A percentile compares a stretch with the other conserved stretches of the same genome.
Evolutionary conservation across 2,329 filamentous ascomycete genomes (phyloP).

Genomic region (Fusarium sp.): DNA sequence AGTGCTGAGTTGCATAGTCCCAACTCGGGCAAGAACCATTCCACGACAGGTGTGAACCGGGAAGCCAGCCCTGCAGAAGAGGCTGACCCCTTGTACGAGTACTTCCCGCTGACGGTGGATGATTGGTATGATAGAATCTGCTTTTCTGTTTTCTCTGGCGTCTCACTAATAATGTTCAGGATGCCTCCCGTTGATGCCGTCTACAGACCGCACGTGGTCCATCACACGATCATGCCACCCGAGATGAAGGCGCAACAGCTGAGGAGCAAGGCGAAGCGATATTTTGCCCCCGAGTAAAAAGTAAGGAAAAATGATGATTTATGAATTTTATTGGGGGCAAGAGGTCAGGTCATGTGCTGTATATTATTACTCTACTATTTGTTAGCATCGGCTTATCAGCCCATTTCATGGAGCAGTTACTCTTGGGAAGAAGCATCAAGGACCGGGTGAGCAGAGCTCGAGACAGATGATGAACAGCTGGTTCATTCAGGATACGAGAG

Average conservation of each 20-base stretch:
- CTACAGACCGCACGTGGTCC: slow-evolving; percentile 92
- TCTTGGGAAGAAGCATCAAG: slow-evolving; percentile 15
- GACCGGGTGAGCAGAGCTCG: slow-evolving; percentile 9
- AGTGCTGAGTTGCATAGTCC: slow-evolving; percentile 65
- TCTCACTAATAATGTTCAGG: slow-evolving; percentile 54
- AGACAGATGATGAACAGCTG: slow-evolving; percentile 6
- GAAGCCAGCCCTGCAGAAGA: slow-evolving; percentile 78
- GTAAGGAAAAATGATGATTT: slow-evolving; percentile 33
- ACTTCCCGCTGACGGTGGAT: slow-evolving; percentile 90
- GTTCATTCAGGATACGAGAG: slow-evolving; percentile 24
- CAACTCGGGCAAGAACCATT: slow-evolving; percentile 56
- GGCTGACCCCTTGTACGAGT: slow-evolving; percentile 90
- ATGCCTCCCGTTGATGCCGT: slow-evolving; percentile 91
- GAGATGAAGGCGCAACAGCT: slow-evolving; percentile 78
- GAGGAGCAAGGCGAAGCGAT: slow-evolving; percentile 75
- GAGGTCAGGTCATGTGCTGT: slow-evolving; percentile 26
- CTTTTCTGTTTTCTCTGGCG: not conserved
- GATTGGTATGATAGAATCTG: slow-evolving; percentile 72
- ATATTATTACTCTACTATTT: slow-evolving; percentile 24
- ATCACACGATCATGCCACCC: slow-evolving; percentile 81
- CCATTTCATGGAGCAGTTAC: slow-evolving; percentile 9
- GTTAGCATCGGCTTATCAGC: not conserved
- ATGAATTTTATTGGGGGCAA: slow-evolving; percentile 29
- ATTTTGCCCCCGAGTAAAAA: slow-evolving; percentile 73
- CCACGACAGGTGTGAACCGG: slow-evolving; percentile 50